phyloP scores from a whole-genome alignment of 2,329 filamentous ascomycete genomes.

The Aspergillus sp. region DNA sequence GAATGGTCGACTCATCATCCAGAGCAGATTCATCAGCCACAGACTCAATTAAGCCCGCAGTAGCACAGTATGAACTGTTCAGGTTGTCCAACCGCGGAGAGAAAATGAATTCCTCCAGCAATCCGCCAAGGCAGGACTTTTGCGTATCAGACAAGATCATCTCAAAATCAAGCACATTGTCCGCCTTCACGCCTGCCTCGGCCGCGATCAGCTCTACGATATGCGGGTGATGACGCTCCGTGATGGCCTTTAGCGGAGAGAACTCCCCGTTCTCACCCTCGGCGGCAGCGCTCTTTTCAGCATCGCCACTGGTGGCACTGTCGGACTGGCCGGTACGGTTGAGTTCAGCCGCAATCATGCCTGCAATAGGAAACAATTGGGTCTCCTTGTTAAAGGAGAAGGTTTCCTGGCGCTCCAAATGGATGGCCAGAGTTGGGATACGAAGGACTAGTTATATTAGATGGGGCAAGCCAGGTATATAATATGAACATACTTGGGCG shows the following conservation, averaged over 20 bases:
- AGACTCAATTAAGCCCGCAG: slow-evolving; percentile 81
- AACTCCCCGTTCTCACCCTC: slow-evolving; percentile 56
- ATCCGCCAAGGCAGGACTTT: slow-evolving; percentile 80
- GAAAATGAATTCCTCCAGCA: slow-evolving; percentile 94
- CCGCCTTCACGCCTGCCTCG: slow-evolving; percentile 68
- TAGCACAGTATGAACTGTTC: slow-evolving; percentile 92
- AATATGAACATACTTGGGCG: slow-evolving; percentile 60
- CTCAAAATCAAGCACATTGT: slow-evolving; percentile 88
- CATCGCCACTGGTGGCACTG: slow-evolving; percentile 26
- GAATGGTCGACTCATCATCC: slow-evolving; percentile 75
- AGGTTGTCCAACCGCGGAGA: slow-evolving; percentile 95
- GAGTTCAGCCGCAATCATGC: slow-evolving; percentile 81
- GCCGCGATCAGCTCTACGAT: slow-evolving; percentile 81
- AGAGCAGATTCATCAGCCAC: slow-evolving; percentile 64
- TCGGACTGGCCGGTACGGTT: slow-evolving; percentile 65
- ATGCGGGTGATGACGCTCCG: slow-evolving; percentile 83
- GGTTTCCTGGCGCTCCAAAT: slow-evolving; percentile 79
- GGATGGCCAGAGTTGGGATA: slow-evolving; percentile 91
- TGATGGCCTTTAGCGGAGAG: slow-evolving; percentile 72
- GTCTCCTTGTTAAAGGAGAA: slow-evolving; percentile 98
- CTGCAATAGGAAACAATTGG: slow-evolving; percentile 90
- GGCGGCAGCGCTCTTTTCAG: slow-evolving; percentile 12
- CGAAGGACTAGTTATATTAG: slow-evolving; percentile 61
- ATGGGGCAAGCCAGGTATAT: neutral
- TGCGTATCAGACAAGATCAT: slow-evolving; percentile 97